Evolutionary conservation across 1,284 basidiomycete genomes (phyloP).

Genomic region (Ustilago esculenta): DNA sequence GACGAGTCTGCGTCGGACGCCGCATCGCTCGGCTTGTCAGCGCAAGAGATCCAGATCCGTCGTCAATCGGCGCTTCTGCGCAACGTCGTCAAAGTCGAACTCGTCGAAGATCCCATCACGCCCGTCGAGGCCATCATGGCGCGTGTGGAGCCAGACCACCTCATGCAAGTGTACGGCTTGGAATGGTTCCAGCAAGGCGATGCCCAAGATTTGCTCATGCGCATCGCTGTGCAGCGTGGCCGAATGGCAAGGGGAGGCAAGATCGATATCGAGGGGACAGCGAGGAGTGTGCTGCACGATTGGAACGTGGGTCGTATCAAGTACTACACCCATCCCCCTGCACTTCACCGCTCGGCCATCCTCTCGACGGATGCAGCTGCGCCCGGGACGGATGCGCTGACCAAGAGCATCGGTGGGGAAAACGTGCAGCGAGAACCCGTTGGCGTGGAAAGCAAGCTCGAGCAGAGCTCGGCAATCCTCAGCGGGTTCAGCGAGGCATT

Average conservation of each 20-base stretch:
- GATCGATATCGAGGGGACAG: conserved; percentile 84
- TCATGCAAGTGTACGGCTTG: conserved; percentile 56
- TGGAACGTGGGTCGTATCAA: conserved; percentile 97
- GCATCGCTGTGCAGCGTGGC: conserved; percentile 86
- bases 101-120: conserved; percentile 87
- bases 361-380: conserved; percentile 4
- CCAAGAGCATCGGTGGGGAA: conserved; percentile 7
- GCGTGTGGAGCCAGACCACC: conserved; percentile 48
- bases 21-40: conserved; percentile 71
- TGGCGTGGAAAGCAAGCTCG: conserved; percentile 11
- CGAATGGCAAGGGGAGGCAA: conserved; percentile 75
- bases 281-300: conserved; percentile 85
- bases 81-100: conserved; percentile 91
- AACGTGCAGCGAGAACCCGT: background rate
- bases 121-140: conserved; percentile 67
- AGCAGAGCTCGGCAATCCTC: conserved; percentile 40
- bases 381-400: background rate
- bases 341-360: conserved; percentile 38
- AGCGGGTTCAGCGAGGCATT: conserved; percentile 59
- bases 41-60: conserved; percentile 57
- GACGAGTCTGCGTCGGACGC: conserved; percentile 65
- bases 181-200: conserved; percentile 68
- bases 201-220: conserved; percentile 86
- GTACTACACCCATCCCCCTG: conserved; percentile 83
- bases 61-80: conserved; percentile 70